Conservation (phyloP, 768 basidiomycete genomes). For the Leccinum arenicola region DNA sequence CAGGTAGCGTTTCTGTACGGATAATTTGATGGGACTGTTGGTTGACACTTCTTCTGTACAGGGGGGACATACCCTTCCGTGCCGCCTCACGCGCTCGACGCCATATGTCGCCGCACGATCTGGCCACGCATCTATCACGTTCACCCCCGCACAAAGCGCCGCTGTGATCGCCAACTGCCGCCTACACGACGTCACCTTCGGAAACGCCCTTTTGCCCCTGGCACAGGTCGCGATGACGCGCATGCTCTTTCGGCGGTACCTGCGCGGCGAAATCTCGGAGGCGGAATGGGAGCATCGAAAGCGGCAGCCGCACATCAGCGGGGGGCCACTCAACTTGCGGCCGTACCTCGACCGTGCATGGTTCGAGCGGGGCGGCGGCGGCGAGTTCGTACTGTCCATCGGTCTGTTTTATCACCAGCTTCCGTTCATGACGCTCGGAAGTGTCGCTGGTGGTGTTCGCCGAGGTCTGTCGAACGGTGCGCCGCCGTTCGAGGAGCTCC, state of each 20-base stretch:
- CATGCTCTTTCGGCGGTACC: conserved; percentile 44
- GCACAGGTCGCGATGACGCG: conserved; percentile 53
- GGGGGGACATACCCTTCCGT: conserved; percentile 59
- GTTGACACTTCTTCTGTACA: conserved; percentile 20
- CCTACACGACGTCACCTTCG: conserved; percentile 45
- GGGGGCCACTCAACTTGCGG: conserved; percentile 21
- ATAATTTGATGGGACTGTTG: background rate
- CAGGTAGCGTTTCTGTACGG: conserved; percentile 30
- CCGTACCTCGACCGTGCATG: conserved; percentile 48
- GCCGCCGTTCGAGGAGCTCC: conserved; percentile 41
- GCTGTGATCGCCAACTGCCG: conserved; percentile 40
- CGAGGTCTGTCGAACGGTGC: conserved; percentile 7
- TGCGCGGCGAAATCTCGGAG: conserved; percentile 45
- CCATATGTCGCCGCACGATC: conserved; percentile 37
- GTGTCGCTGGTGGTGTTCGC: background rate
- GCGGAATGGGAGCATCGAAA: conserved; percentile 53
- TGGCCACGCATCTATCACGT: conserved; percentile 16
- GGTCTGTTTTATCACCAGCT: conserved; percentile 42
- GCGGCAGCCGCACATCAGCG: background rate
- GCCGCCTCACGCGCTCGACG: conserved; percentile 37
- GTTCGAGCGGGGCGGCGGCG: conserved; percentile 43
- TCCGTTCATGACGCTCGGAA: conserved; percentile 45
- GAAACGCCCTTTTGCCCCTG: conserved; percentile 46
- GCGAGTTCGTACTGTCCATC: conserved; percentile 43
- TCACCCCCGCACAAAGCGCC: conserved; percentile 31